These are phyloP conservation scores for Bretschneidera sinensis DNA, from an alignment of 345 rosid genomes.

Conservation along the genomic window DNA sequence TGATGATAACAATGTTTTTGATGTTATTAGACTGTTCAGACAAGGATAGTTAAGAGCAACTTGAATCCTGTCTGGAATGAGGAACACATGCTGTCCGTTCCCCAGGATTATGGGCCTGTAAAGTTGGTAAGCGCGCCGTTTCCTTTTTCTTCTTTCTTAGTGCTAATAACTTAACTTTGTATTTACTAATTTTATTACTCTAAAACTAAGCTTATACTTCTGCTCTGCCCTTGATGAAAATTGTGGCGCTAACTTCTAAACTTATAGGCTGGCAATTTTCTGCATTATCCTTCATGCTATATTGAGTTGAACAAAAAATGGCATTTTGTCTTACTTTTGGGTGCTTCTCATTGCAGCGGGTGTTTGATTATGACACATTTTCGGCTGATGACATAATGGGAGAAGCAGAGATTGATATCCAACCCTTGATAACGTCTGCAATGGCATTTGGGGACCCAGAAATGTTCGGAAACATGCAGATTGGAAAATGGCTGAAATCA, in stretches of 20 bases:
- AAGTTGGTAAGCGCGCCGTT: conserved; percentile 48
- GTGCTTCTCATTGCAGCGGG: conserved; percentile 47
- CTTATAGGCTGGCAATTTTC: background rate
- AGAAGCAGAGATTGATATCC: conserved; percentile 90
- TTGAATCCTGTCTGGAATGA: conserved; percentile 81
- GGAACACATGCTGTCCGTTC: conserved; percentile 80
- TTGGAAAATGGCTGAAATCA: conserved; percentile 92
- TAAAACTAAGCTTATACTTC: background rate
- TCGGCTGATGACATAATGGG: conserved; percentile 99
- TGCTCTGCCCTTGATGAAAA: background rate
- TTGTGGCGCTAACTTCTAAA: too few species aligned
- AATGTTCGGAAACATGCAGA: conserved; percentile 92
- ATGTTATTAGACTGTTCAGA: conserved; percentile 50
- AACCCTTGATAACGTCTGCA: conserved; percentile 87
- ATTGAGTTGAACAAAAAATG: background rate
- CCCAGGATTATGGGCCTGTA: conserved; percentile 48
- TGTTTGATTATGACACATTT: conserved; percentile 80
- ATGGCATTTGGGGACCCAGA: conserved; percentile 88
- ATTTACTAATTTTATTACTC: background rate
- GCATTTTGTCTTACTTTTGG: conserved; percentile 3
- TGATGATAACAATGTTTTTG: background rate
- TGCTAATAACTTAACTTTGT: background rate
- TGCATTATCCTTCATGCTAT: background rate
- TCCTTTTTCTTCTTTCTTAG: background rate
- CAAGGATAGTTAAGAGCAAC: conserved; percentile 51